These are phyloP conservation scores for Drechslera avenae DNA, from an alignment of 2,329 filamentous ascomycete species.

Conservation along the genomic window DNA sequence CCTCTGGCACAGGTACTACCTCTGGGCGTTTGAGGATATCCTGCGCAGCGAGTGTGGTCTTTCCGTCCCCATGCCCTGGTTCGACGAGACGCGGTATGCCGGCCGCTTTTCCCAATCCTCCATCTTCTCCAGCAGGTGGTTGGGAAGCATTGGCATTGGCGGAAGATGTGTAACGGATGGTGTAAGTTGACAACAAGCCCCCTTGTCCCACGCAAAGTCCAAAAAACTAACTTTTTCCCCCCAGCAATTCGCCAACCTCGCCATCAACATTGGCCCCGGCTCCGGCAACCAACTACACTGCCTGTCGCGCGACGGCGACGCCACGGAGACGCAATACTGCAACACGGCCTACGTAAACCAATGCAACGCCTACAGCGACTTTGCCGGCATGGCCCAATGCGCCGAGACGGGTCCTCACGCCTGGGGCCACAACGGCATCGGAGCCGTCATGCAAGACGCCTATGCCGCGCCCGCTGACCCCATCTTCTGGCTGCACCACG, in stretches of 20 bases:
- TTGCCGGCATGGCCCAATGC: constrained; percentile 38
- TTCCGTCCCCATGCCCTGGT: constrained; percentile 47
- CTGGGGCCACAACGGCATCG: constrained; percentile 46
- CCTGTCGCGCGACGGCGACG: constrained; percentile 38
- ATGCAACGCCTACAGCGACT: constrained; percentile 32
- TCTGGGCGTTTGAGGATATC: constrained; percentile 51
- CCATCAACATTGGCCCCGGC: constrained; percentile 40
- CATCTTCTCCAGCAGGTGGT: constrained; percentile 39
- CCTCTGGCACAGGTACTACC: constrained; percentile 53
- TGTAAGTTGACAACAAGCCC: constrained; percentile 30
- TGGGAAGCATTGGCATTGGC: constrained; percentile 31
- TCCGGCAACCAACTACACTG: constrained; percentile 36
- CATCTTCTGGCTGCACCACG: constrained; percentile 58
- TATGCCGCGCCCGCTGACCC: constrained; percentile 43
- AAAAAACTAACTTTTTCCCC: constrained; percentile 6
- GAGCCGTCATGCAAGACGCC: constrained; percentile 42
- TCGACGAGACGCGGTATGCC: constrained; percentile 43
- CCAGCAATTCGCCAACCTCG: constrained; percentile 41
- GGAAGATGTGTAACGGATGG: constrained; percentile 41
- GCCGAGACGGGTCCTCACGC: constrained; percentile 40
- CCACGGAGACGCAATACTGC: constrained; percentile 33
- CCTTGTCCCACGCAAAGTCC: neutral
- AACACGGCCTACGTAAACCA: constrained; percentile 34
- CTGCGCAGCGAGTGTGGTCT: constrained; percentile 53
- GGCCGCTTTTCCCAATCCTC: constrained; percentile 36